Conservation (phyloP, 2,329 filamentous ascomycete species). For the Fusarium secorum region DNA sequence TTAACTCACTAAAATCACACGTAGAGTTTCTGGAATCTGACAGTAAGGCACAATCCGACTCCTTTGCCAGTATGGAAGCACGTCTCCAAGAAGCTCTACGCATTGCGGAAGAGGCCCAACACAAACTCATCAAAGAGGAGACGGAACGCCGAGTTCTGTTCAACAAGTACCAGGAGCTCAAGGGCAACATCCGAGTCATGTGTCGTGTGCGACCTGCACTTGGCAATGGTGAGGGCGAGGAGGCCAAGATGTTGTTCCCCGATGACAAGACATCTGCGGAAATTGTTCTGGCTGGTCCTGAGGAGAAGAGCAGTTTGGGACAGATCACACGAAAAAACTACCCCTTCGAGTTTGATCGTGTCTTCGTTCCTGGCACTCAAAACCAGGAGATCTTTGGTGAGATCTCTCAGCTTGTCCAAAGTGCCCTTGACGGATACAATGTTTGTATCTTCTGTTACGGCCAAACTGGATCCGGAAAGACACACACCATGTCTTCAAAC, state of each 20-base stretch:
- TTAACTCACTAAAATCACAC: constrained; percentile 79
- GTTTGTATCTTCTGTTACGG: constrained; percentile 99
- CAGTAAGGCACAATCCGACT: constrained; percentile 85
- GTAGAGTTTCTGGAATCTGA: constrained; percentile 91
- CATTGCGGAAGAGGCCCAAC: constrained; percentile 72
- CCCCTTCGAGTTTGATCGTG: constrained; percentile 90
- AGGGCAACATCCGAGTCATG: constrained; percentile 98
- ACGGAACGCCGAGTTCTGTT: constrained; percentile 89
- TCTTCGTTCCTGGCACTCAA: constrained; percentile 79
- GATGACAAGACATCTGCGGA: constrained; percentile 87
- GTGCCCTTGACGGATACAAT: constrained; percentile 95
- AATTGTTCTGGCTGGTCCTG: constrained; percentile 82
- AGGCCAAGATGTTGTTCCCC: constrained; percentile 80
- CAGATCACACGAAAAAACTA: constrained; percentile 80
- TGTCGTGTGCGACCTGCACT: constrained; percentile 87
- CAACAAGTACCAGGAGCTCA: constrained; percentile 97
- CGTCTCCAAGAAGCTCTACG: constrained; percentile 80
- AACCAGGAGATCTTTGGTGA: constrained; percentile 94
- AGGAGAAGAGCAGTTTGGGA: constrained; percentile 82
- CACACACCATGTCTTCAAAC: constrained; percentile 88
- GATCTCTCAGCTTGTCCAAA: constrained; percentile 96
- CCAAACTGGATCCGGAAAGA: constrained; percentile 97
- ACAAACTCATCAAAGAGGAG: constrained; percentile 90
- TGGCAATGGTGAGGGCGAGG: constrained; percentile 64
- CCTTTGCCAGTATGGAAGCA: constrained; percentile 82